Evolutionary conservation across 306 rosid species (phyloP).

Genomic region (Prunus persica): Prunus_persica_NCBIv2 NC_034010.1:17741501-17742000

Average conservation of each 20-base stretch:
- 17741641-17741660: not conserved
- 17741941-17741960: constrained; percentile 11
- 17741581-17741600: no score
- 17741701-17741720: constrained; percentile 43
- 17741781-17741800: constrained; percentile 38
- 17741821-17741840: constrained; percentile 38
- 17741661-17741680: not conserved
- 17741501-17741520: constrained; percentile 65
- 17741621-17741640: not conserved
- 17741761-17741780: constrained; percentile 39
- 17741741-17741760: constrained; percentile 39
- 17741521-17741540: not conserved
- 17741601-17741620: not conserved
- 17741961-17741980: constrained; percentile 2
- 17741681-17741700: constrained; percentile 48
- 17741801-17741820: constrained; percentile 61
- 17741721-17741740: constrained; percentile 63
- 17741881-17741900: constrained; percentile 24
- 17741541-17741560: not conserved
- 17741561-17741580: not conserved
- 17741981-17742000: constrained; percentile 11
- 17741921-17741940: constrained; percentile 29
- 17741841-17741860: constrained; percentile 33
- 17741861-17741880: constrained; percentile 23
- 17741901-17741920: constrained; percentile 26